phyloP scores from a whole-genome alignment of 106 monocot genomes.

The Dioscorea alata region DNA sequence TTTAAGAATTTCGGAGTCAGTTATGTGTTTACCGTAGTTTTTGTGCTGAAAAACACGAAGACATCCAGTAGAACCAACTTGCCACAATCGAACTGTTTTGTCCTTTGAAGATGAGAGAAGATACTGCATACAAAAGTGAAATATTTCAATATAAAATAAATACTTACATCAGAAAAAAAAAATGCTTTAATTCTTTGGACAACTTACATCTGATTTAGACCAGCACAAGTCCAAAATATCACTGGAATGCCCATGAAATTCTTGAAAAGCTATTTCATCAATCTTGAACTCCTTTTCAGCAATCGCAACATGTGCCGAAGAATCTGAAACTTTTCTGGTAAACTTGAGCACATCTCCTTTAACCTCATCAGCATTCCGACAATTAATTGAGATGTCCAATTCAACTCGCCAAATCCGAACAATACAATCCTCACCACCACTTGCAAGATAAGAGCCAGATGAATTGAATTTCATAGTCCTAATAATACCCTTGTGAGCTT shows the following conservation, averaged over 20 bases:
- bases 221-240: conserved; percentile 82
- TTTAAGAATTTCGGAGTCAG: too few relatives aligned
- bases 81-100: conserved; percentile 85
- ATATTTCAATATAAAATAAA: too few relatives aligned
- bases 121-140: conserved; percentile 30
- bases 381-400: conserved; percentile 52
- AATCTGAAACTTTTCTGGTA: conserved; percentile 21
- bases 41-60: conserved; percentile 72
- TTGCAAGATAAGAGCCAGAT: conserved; percentile 66
- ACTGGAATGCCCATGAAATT: conserved; percentile 69
- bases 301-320: conserved; percentile 57
- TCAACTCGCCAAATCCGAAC: conserved; percentile 70
- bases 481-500: conserved; percentile 73
- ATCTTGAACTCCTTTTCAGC: conserved; percentile 51
- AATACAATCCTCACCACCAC: conserved; percentile 81
- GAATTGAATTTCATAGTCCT: conserved; percentile 84
- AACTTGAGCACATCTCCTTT: conserved; percentile 24
- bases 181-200: too few relatives aligned
- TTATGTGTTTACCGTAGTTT: conserved; percentile 55
- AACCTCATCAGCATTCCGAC: conserved; percentile 28
- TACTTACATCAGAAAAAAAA: too few relatives aligned
- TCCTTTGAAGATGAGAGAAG: conserved; percentile 78
- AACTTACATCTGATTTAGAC: conserved; percentile 59
- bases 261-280: conserved; percentile 57
- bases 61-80: conserved; percentile 51